A percentile compares a stretch with the other conserved stretches of the same genome.
phyloP scores from a whole-genome alignment of 495 filamentous ascomycete species.

The Tricharina praecox region DNA sequence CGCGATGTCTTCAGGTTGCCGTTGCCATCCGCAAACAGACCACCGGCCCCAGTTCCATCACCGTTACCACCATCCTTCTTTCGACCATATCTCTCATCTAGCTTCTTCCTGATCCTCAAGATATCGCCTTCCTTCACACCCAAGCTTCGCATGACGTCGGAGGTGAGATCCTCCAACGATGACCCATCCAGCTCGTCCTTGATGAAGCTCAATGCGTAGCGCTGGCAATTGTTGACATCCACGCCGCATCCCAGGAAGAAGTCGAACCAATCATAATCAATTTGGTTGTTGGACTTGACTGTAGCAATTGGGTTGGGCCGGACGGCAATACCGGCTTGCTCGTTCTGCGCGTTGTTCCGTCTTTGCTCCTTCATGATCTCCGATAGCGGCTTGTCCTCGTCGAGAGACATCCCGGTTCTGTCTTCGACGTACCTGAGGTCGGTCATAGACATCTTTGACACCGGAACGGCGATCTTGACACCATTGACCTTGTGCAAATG shows the following conservation, averaged over 20 bases:
- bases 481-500: slow-evolving; percentile 96
- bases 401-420: slow-evolving; percentile 67
- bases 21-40: slow-evolving; percentile 3
- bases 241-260: slow-evolving; percentile 91
- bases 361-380: slow-evolving; percentile 43
- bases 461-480: slow-evolving; percentile 92
- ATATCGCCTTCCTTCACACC: slow-evolving; percentile 93
- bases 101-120: slow-evolving; percentile 73
- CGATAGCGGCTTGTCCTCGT: slow-evolving; percentile 89
- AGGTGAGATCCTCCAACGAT: slow-evolving; percentile 69
- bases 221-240: slow-evolving; percentile 75
- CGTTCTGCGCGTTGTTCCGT: slow-evolving; percentile 5
- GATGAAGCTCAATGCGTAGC: slow-evolving; percentile 75
- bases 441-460: slow-evolving; percentile 83
- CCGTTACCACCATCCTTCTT: slow-evolving; percentile 46
- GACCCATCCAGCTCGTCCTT: slow-evolving; percentile 92
- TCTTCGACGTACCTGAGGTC: slow-evolving; percentile 91
- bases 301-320: slow-evolving; percentile 26
- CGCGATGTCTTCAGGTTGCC: slow-evolving; percentile 5
- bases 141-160: slow-evolving; percentile 61
- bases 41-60: background rate
- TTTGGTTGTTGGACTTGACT: slow-evolving; percentile 33
- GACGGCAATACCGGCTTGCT: slow-evolving; percentile 19
- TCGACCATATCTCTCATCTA: slow-evolving; percentile 68
- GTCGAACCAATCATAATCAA: slow-evolving; percentile 94